Evolutionary conservation across 169 alveolate species (phyloP).

Genomic region (Babesia bigemina): DNA sequence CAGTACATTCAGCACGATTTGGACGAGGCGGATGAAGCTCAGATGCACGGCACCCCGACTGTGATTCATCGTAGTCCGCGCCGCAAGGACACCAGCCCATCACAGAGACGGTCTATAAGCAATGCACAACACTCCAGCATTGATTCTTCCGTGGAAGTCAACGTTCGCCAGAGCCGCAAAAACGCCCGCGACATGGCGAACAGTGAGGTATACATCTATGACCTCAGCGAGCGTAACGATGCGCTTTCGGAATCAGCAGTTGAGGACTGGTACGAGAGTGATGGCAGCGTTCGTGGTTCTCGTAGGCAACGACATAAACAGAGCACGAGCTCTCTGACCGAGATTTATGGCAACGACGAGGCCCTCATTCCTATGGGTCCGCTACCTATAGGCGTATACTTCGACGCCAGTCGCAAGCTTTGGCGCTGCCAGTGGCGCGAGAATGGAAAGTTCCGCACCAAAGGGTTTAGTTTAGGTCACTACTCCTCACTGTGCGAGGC

Average conservation of each 20-base stretch:
- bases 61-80: constrained; percentile 9
- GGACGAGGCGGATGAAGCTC: constrained; percentile 25
- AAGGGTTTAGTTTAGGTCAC: constrained; percentile 83
- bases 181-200: constrained; percentile 9
- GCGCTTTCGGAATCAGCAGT: constrained; percentile 34
- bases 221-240: constrained; percentile 41
- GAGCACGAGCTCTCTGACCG: constrained; percentile 35
- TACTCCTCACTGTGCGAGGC: constrained; percentile 85
- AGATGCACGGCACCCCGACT: neutral
- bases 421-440: constrained; percentile 91
- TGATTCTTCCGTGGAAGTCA: neutral
- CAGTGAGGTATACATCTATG: constrained; percentile 36
- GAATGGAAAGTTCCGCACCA: constrained; percentile 85
- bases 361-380: constrained; percentile 82
- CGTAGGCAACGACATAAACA: constrained; percentile 49
- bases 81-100: constrained; percentile 21
- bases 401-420: constrained; percentile 84
- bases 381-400: constrained; percentile 86
- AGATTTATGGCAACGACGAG: constrained; percentile 65
- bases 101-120: neutral
- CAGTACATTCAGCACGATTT: constrained; percentile 54
- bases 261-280: constrained; percentile 64
- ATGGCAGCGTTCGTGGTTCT: constrained; percentile 45
- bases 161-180: constrained; percentile 17
- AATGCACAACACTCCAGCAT: constrained; percentile 3